Percentiles rank a stretch among this genome's conserved stretches.
Evolutionary conservation across 306 rosid genomes (phyloP).

Genomic region (Vigna nakashimae): DNA sequence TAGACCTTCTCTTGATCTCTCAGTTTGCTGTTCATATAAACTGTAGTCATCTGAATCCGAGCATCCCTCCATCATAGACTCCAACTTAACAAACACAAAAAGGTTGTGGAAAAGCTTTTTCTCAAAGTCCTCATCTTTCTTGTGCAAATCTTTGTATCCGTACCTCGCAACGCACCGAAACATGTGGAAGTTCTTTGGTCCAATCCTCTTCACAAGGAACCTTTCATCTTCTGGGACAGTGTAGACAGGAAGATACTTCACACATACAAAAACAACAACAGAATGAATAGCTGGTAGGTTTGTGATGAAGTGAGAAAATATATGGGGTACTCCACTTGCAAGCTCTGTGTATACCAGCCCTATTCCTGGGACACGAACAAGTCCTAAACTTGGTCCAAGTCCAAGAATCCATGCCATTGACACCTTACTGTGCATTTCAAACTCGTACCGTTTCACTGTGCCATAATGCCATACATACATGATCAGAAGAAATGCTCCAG

Average conservation of each 20-base stretch:
- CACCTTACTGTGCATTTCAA: slow-evolving; percentile 90
- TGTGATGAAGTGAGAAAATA: slow-evolving; percentile 97
- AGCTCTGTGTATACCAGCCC: slow-evolving; percentile 95
- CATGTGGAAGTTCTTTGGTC: slow-evolving; percentile 86
- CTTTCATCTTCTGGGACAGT: slow-evolving; percentile 92
- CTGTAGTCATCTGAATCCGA: slow-evolving; percentile 86
- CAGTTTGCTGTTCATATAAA: slow-evolving; percentile 55
- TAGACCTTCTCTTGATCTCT: slow-evolving; percentile 48
- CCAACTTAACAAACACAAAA: slow-evolving; percentile 70
- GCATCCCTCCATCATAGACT: slow-evolving; percentile 92
- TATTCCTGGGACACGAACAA: slow-evolving; percentile 95
- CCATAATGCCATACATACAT: slow-evolving; percentile 98
- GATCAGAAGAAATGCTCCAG: slow-evolving; percentile 69
- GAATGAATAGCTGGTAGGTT: slow-evolving; percentile 96
- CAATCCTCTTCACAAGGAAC: slow-evolving; percentile 88
- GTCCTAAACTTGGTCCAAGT: slow-evolving; percentile 94
- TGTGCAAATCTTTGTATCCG: slow-evolving; percentile 89
- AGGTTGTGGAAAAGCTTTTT: slow-evolving; percentile 80
- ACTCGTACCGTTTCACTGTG: slow-evolving; percentile 72
- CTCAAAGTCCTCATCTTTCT: slow-evolving; percentile 90
- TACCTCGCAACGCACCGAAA: slow-evolving; percentile 92
- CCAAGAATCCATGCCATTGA: slow-evolving; percentile 99
- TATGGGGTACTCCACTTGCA: slow-evolving; percentile 93
- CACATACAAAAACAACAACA: slow-evolving; percentile 88
- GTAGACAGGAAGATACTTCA: slow-evolving; percentile 91